These are phyloP conservation scores for Hypsizygus marmoreus DNA, from an alignment of 768 basidiomycete species.

Conservation along the genomic window DNA sequence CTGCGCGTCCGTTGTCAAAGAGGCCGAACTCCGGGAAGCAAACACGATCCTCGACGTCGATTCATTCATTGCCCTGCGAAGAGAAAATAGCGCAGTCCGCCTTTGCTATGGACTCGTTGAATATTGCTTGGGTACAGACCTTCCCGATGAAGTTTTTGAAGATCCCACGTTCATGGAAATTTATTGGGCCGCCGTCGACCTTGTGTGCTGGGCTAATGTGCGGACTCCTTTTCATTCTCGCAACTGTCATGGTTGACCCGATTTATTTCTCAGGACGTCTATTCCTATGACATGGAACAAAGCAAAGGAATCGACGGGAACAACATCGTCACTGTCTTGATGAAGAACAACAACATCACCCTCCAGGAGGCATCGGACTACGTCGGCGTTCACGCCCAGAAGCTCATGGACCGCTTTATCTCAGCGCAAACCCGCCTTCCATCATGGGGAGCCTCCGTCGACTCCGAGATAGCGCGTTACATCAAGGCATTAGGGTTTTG, in stretches of 20 bases:
- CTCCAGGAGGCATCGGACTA: slow-evolving; percentile 63
- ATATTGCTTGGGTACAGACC: slow-evolving; percentile 60
- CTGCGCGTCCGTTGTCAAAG: slow-evolving; percentile 56
- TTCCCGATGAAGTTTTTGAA: slow-evolving; percentile 62
- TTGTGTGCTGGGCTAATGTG: slow-evolving; percentile 74
- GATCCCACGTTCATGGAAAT: slow-evolving; percentile 55
- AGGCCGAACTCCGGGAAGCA: slow-evolving; percentile 62
- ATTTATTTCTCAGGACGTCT: slow-evolving; percentile 51
- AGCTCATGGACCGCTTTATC: slow-evolving; percentile 53
- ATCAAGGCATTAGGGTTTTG: slow-evolving; percentile 59
- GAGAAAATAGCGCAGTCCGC: slow-evolving; percentile 69
- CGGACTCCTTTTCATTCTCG: slow-evolving; percentile 20
- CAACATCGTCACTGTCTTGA: slow-evolving; percentile 70
- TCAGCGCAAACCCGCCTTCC: slow-evolving; percentile 45
- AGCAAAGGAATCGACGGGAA: slow-evolving; percentile 64
- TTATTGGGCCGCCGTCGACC: slow-evolving; percentile 61
- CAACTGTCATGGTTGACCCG: slow-evolving; percentile 5
- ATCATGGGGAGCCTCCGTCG: slow-evolving; percentile 49
- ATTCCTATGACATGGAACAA: slow-evolving; percentile 76
- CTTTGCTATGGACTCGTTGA: slow-evolving; percentile 66
- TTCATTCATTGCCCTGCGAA: slow-evolving; percentile 57
- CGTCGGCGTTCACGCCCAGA: slow-evolving; percentile 51
- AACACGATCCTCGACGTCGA: slow-evolving; percentile 55
- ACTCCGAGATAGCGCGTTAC: slow-evolving; percentile 52
- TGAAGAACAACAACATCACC: slow-evolving; percentile 52